These are phyloP conservation scores for Rhizopogon vesiculosus DNA, from an alignment of 768 basidiomycete species.

Conservation along the genomic window DNA sequence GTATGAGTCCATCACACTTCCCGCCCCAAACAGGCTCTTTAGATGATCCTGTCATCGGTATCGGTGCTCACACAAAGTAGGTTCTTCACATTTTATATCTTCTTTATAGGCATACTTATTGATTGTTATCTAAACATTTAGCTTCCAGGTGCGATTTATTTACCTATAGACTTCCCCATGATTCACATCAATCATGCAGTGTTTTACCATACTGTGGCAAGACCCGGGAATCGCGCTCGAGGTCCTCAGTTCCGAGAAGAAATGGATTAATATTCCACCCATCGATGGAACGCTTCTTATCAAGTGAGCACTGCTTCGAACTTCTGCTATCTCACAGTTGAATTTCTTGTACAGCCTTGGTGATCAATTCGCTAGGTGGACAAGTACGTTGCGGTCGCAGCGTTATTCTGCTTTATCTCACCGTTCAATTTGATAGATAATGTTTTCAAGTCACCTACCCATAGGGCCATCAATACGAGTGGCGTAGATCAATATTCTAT, in stretches of 20 bases:
- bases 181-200: slow-evolving; percentile 33
- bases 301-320: slow-evolving; percentile 47
- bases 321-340: too few relatives aligned
- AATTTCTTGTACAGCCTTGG: too few relatives aligned
- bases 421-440: slow-evolving; percentile 48
- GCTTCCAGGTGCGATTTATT: slow-evolving; percentile 35
- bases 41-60: slow-evolving; percentile 56
- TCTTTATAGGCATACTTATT: not conserved
- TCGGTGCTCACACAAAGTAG: slow-evolving; percentile 83
- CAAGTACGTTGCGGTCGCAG: slow-evolving; percentile 49
- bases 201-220: slow-evolving; percentile 87
- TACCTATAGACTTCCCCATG: not conserved
- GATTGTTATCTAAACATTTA: slow-evolving; percentile 7
- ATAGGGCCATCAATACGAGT: slow-evolving; percentile 77
- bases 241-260: slow-evolving; percentile 67
- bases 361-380: slow-evolving; percentile 57
- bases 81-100: not conserved
- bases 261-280: slow-evolving; percentile 81
- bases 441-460: slow-evolving; percentile 85
- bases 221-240: slow-evolving; percentile 73
- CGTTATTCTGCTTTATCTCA: slow-evolving; percentile 1
- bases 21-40: slow-evolving; percentile 37
- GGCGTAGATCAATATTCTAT: slow-evolving; percentile 75
- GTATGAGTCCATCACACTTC: slow-evolving; percentile 63
- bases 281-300: slow-evolving; percentile 80